Evolutionary conservation across 352 stramenopile genomes (phyloP), one percentile per base, ranked within the genome.

Genomic region (Phytophthora pinifolia): DNA sequence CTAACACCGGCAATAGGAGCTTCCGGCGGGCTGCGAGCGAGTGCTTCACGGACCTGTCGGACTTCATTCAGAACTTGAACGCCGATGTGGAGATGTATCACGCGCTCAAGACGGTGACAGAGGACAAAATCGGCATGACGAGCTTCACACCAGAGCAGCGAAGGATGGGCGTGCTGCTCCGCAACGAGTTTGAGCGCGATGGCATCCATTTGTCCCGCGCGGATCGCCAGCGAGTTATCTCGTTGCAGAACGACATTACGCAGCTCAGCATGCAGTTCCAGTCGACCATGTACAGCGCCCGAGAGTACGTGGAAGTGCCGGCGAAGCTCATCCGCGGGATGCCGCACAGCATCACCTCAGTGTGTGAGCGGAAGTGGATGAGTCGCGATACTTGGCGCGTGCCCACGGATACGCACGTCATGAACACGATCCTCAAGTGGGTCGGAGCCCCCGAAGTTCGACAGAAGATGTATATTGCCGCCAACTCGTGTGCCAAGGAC

Each of bases 51-150:
- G 64, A 92, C n/a, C 56, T 98, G 13, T 94, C 86, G 48, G 86
- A 97, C 46, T 98, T 98, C 62, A 98, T 98, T 72, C 88, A 91
- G 54, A 86, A 92, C 57, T 66, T 98, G 14, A 98, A 98, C 76
- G 83, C 84, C 10, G 93, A 99, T 63, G 70, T 86, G 18, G 71
- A 82, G 9, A 69, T 99, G 15, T 99, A 98, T 68, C 51, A 81
- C 12, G 73, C 78, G n/a, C 58, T 99, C 15, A 65, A 68, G 18
- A 59, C 56, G 0, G 83, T 98, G n/a, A 85, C 74, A 1, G 66
- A 85, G 44, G 67, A 92, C 58, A 33, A 46, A 33, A 35, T 55
- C 8, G 58, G 79, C 8, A 86, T 90, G 71, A 45, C 60, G n/a
- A 67, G 50, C 9, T 88, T 93, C 37, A 91, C 77, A 2, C 74